A percentile compares a stretch with the other conserved stretches of the same genome.
phyloP scores from a whole-genome alignment of 1,139 yeast species.

The Blastobotrys malaysiensis region DNA sequence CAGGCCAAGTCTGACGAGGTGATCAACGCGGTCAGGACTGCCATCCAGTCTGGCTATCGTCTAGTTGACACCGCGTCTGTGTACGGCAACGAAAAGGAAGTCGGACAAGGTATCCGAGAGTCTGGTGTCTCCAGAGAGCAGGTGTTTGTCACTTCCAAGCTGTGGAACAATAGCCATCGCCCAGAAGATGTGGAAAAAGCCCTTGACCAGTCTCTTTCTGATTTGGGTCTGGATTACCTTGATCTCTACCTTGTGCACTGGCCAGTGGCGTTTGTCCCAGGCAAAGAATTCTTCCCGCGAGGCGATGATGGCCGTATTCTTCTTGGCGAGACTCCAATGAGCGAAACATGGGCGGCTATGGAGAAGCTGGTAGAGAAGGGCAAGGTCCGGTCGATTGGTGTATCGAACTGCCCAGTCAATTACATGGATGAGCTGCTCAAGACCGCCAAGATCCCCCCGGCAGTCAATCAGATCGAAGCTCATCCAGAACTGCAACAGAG shows the following conservation, averaged over 20 bases:
- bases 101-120: slow-evolving; percentile 40
- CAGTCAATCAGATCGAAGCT: slow-evolving; percentile 79
- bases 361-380: slow-evolving; percentile 58
- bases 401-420: slow-evolving; percentile 74
- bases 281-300: slow-evolving; percentile 39
- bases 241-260: slow-evolving; percentile 71
- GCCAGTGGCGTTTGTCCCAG: slow-evolving; percentile 48
- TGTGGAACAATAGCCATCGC: slow-evolving; percentile 55
- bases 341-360: slow-evolving; percentile 69
- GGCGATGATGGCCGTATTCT: slow-evolving; percentile 42
- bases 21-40: slow-evolving; percentile 32
- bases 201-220: slow-evolving; percentile 49
- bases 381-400: slow-evolving; percentile 65
- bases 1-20: slow-evolving; percentile 36
- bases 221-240: slow-evolving; percentile 59
- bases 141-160: slow-evolving; percentile 66
- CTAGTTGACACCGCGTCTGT: slow-evolving; percentile 58
- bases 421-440: slow-evolving; percentile 65
- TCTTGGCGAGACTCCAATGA: slow-evolving; percentile 60
- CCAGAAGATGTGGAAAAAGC: slow-evolving; percentile 51
- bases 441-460: slow-evolving; percentile 66
- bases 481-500: slow-evolving; percentile 84
- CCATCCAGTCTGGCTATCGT: slow-evolving; percentile 45
- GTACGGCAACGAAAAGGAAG: slow-evolving; percentile 52
- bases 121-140: slow-evolving; percentile 49